These are phyloP conservation scores for Melanomma pulvis-pyrius DNA, from an alignment of 495 filamentous ascomycete species.

Conservation along the genomic window DNA sequence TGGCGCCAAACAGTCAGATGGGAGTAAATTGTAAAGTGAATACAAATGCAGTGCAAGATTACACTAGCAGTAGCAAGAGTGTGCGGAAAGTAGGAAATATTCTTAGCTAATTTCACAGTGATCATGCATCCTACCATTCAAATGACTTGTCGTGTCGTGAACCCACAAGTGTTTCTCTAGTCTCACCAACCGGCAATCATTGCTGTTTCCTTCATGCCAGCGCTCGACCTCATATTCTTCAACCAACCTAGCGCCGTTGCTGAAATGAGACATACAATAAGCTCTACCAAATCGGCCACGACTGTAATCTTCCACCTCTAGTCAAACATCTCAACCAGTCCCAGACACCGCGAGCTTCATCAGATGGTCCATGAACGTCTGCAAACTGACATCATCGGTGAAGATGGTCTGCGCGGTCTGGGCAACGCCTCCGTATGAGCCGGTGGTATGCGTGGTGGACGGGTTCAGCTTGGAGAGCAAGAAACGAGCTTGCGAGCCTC, in stretches of 20 bases:
- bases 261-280: background rate
- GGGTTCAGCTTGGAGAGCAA: conserved; percentile 97
- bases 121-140: background rate
- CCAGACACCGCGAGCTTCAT: conserved; percentile 71
- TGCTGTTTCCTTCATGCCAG: background rate
- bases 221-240: background rate
- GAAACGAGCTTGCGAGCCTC: conserved; percentile 97
- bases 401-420: conserved; percentile 98
- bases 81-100: background rate
- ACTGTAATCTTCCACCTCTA: background rate
- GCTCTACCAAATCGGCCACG: background rate
- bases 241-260: background rate
- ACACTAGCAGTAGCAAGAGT: too few species aligned
- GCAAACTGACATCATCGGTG: conserved; percentile 96
- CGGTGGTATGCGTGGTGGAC: conserved; percentile 94
- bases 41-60: background rate
- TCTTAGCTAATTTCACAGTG: conserved; percentile 2
- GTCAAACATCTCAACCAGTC: conserved; percentile 24
- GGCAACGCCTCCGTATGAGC: conserved; percentile 83
- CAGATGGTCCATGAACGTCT: conserved; percentile 99
- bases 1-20: conserved; percentile 13
- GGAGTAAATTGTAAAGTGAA: conserved; percentile 7
- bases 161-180: background rate
- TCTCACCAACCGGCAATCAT: background rate
- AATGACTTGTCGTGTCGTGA: conserved; percentile 1